Percentiles rank a stretch among this genome's conserved stretches.
These are phyloP conservation scores for Xerocomellus dryophilus DNA, from an alignment of 768 basidiomycete species.

Conservation along the genomic window DNA sequence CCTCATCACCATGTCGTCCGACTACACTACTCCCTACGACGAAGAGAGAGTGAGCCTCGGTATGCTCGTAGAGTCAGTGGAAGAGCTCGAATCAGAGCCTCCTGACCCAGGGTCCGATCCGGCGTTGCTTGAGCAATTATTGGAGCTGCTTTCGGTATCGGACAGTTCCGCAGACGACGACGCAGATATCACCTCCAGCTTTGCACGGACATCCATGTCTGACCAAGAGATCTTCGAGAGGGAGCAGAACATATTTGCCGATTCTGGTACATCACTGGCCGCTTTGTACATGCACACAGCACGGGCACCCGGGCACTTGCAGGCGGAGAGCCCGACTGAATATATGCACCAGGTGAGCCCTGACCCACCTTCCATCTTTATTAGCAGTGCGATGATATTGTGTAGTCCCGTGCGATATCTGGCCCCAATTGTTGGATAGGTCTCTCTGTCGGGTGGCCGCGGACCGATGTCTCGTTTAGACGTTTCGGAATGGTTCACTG, in stretches of 20 bases:
- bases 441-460: constrained; percentile 7
- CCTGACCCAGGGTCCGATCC: not conserved
- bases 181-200: not conserved
- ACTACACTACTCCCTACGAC: not conserved
- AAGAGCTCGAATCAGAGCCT: not conserved
- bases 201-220: not conserved
- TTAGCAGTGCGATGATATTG: not conserved
- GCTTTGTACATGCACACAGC: not conserved
- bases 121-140: not conserved
- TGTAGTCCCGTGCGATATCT: not conserved
- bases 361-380: not conserved
- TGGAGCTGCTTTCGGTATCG: not conserved
- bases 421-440: not conserved
- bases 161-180: not conserved
- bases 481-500: constrained; percentile 8
- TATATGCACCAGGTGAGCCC: not conserved
- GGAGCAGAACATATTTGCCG: not conserved
- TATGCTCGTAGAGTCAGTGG: not conserved
- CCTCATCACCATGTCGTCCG: not conserved
- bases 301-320: not conserved
- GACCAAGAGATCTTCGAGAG: not conserved
- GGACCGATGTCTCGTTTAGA: not conserved
- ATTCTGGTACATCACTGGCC: not conserved
- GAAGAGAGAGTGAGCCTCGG: not conserved
- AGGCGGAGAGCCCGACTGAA: not conserved